phyloP scores from a whole-genome alignment of 768 basidiomycete genomes.

The Lentinula sp. region DNA sequence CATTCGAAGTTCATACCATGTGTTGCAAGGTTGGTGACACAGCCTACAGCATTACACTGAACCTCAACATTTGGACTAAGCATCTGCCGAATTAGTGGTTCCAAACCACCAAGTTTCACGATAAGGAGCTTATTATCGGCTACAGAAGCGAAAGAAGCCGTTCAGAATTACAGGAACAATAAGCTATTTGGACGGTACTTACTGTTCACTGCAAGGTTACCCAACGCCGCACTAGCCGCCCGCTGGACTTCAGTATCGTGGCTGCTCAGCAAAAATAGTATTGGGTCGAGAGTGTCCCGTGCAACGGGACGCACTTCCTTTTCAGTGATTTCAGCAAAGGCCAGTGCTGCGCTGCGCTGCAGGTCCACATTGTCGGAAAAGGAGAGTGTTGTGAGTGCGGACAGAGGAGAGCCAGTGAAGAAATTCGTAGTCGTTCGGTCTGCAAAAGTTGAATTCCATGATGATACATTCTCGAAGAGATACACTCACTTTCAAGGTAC shows the following conservation, averaged over 20 bases:
- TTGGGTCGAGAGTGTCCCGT: slow-evolving; percentile 95
- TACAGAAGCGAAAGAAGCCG: slow-evolving; percentile 24
- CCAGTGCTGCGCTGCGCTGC: slow-evolving; percentile 94
- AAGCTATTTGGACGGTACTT: slow-evolving; percentile 24
- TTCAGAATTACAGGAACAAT: slow-evolving; percentile 8
- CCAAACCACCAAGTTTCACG: slow-evolving; percentile 94
- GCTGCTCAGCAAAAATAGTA: slow-evolving; percentile 92
- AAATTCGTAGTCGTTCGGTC: slow-evolving; percentile 99
- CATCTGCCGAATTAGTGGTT: slow-evolving; percentile 98
- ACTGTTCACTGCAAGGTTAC: slow-evolving; percentile 98
- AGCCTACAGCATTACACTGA: slow-evolving; percentile 99
- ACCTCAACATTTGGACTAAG: slow-evolving; percentile 98
- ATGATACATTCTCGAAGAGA: not conserved
- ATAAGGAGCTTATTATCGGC: slow-evolving; percentile 99
- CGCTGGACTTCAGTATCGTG: slow-evolving; percentile 99
- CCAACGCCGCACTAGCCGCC: slow-evolving; percentile 94
- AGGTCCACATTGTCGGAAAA: slow-evolving; percentile 99
- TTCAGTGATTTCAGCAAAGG: slow-evolving; percentile 99
- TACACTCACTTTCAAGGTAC: slow-evolving; percentile 87
- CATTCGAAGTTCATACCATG: slow-evolving; percentile 58
- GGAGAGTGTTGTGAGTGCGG: slow-evolving; percentile 91
- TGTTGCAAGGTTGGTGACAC: slow-evolving; percentile 97
- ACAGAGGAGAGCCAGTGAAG: slow-evolving; percentile 88
- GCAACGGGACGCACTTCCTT: slow-evolving; percentile 98
- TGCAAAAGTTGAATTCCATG: slow-evolving; percentile 23